A percentile compares a stretch with the other conserved stretches of the same genome.
phyloP scores from a whole-genome alignment of 2,329 filamentous ascomycete species.

The Penicillium sp. region DNA sequence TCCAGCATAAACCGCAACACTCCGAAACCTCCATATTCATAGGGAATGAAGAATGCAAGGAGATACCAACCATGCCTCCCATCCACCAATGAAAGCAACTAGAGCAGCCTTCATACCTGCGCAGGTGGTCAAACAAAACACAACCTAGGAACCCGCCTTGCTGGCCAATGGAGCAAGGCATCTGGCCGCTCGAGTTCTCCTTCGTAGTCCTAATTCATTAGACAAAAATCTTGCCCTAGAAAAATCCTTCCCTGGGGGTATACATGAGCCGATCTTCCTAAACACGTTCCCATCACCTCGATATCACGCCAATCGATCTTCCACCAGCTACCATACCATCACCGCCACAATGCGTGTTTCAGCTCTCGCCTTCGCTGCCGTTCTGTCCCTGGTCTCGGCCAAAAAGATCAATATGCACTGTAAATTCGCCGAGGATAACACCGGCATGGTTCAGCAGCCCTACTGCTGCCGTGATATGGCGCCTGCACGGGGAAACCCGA shows the following conservation, averaged over 20 bases:
- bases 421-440: conserved; percentile 20
- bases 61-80: conserved; percentile 7
- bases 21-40: conserved; percentile 14
- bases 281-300: not conserved
- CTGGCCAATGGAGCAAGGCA: conserved; percentile 13
- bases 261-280: conserved; percentile 6
- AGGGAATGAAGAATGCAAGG: conserved; percentile 18
- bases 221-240: not conserved
- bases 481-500: conserved; percentile 14
- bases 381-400: conserved; percentile 15
- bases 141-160: not conserved
- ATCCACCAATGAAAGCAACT: conserved; percentile 10
- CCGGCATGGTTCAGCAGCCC: conserved; percentile 22
- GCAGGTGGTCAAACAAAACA: not conserved
- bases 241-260: not conserved
- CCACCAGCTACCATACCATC: not conserved
- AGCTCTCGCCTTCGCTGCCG: conserved; percentile 9
- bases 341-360: conserved; percentile 17
- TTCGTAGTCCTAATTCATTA: conserved; percentile 6
- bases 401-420: conserved; percentile 23
- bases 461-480: conserved; percentile 25
- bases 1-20: conserved; percentile 1
- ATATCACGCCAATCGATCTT: not conserved
- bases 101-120: conserved; percentile 7
- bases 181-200: conserved; percentile 3